These are phyloP conservation scores for Agrocybe praecox DNA, from an alignment of 768 basidiomycete species.

Conservation along the genomic window DNA sequence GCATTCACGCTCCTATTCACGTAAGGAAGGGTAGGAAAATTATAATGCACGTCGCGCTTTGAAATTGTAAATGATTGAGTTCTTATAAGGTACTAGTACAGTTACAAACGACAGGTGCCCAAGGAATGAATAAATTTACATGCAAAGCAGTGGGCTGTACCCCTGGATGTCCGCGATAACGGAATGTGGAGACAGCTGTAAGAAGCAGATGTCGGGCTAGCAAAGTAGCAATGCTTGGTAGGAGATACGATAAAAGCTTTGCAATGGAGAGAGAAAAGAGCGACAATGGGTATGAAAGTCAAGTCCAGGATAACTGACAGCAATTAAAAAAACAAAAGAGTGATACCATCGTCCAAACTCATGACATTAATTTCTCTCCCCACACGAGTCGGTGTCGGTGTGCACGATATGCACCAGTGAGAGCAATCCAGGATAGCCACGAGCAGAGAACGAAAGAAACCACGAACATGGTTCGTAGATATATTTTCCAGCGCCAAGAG, in stretches of 20 bases:
- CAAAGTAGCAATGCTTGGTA: neutral
- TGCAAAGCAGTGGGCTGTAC: neutral
- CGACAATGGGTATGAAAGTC: neutral
- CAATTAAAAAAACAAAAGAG: neutral
- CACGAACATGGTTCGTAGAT: conserved; percentile 63
- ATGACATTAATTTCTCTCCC: conserved; percentile 81
- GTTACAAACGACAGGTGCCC: neutral
- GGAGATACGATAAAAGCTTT: neutral
- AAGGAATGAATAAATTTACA: neutral
- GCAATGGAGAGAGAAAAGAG: neutral
- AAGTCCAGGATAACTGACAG: neutral
- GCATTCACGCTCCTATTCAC: neutral
- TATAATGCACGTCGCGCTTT: too few species aligned
- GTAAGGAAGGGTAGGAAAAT: too few species aligned
- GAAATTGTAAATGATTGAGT: too few species aligned
- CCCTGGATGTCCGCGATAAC: neutral
- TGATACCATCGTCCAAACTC: neutral
- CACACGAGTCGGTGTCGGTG: conserved; percentile 77
- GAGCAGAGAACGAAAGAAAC: conserved; percentile 58
- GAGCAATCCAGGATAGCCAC: conserved; percentile 60
- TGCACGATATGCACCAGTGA: conserved; percentile 71
- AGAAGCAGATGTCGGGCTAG: neutral
- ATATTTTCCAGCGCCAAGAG: conserved; percentile 67
- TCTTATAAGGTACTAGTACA: neutral
- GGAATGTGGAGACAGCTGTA: neutral